Evolutionary conservation across 2,329 filamentous ascomycete species (phyloP).

Genomic region (Paramyrothecium roridum): DNA sequence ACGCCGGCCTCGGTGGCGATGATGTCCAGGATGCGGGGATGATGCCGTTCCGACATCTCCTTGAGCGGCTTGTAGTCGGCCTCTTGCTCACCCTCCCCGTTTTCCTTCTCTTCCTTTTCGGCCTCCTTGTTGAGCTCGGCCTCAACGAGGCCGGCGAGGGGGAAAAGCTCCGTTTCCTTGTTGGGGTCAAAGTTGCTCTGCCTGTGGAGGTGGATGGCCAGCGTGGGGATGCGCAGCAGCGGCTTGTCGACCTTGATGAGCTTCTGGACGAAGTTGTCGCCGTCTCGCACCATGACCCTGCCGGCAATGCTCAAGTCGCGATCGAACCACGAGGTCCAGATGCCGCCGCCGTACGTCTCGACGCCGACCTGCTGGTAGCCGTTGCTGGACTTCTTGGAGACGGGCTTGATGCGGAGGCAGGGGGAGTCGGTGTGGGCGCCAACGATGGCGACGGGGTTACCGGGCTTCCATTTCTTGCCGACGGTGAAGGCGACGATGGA

Average conservation of each 20-base stretch:
- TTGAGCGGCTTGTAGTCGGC: slow-evolving; percentile 72
- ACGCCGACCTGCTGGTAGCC: slow-evolving; percentile 94
- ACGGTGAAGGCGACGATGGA: slow-evolving; percentile 92
- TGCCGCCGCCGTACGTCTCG: slow-evolving; percentile 92
- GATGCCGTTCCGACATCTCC: slow-evolving; percentile 77
- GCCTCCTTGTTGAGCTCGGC: slow-evolving; percentile 81
- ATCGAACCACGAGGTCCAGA: slow-evolving; percentile 99
- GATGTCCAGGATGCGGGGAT: slow-evolving; percentile 80
- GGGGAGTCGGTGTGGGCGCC: slow-evolving; percentile 96
- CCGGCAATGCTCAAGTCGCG: slow-evolving; percentile 89
- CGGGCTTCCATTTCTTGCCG: slow-evolving; percentile 84
- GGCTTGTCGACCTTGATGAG: slow-evolving; percentile 89
- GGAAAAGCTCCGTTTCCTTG: slow-evolving; percentile 94
- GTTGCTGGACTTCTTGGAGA: slow-evolving; percentile 81
- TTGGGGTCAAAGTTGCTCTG: slow-evolving; percentile 87
- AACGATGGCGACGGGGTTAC: slow-evolving; percentile 88
- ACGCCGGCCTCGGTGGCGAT: slow-evolving; percentile 78
- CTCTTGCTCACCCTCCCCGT: slow-evolving; percentile 32
- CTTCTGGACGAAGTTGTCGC: slow-evolving; percentile 72
- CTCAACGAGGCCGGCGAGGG: slow-evolving; percentile 82
- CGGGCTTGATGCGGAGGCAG: slow-evolving; percentile 87
- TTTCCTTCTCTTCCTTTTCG: slow-evolving; percentile 40
- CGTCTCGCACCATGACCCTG: slow-evolving; percentile 74
- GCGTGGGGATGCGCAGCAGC: slow-evolving; percentile 85
- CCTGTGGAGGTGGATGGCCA: slow-evolving; percentile 91